These are phyloP conservation scores for Haplosporangium gracile DNA, from an alignment of 192 early-diverging fungal genomes.

Conservation along the genomic window DNA sequence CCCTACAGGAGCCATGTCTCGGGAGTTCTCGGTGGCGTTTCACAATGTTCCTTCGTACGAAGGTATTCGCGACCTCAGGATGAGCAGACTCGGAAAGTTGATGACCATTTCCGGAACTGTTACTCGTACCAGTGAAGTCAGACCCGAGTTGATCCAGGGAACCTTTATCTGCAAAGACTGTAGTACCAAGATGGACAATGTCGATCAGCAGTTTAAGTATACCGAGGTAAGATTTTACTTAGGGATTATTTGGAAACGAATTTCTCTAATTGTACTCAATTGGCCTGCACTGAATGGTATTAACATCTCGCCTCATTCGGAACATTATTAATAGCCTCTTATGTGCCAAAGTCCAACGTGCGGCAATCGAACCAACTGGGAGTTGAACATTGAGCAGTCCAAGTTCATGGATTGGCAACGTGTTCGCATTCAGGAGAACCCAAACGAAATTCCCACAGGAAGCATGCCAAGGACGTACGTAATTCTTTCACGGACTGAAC, in stretches of 20 bases:
- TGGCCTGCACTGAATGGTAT: not conserved
- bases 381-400: conserved; percentile 83
- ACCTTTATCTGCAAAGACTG: conserved; percentile 94
- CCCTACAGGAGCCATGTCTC: conserved; percentile 60
- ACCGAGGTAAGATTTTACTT: conserved; percentile 76
- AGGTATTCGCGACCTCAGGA: conserved; percentile 88
- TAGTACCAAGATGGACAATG: conserved; percentile 78
- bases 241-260: not conserved
- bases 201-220: conserved; percentile 97
- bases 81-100: conserved; percentile 86
- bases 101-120: conserved; percentile 91
- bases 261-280: not conserved
- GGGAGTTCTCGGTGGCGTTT: conserved; percentile 84
- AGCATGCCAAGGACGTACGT: conserved; percentile 93
- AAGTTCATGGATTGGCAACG: conserved; percentile 98
- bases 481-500: not conserved
- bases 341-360: conserved; percentile 88
- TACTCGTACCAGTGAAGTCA: conserved; percentile 95
- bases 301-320: not conserved
- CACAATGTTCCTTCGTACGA: conserved; percentile 70
- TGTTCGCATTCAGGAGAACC: conserved; percentile 95
- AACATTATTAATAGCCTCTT: conserved; percentile 67
- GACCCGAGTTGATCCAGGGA: conserved; percentile 94
- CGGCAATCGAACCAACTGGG: conserved; percentile 85
- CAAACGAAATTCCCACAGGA: conserved; percentile 96